Base-by-base conservation (phyloP, 768 basidiomycete genomes). In the Symmetrospora coprosmae region DNA sequence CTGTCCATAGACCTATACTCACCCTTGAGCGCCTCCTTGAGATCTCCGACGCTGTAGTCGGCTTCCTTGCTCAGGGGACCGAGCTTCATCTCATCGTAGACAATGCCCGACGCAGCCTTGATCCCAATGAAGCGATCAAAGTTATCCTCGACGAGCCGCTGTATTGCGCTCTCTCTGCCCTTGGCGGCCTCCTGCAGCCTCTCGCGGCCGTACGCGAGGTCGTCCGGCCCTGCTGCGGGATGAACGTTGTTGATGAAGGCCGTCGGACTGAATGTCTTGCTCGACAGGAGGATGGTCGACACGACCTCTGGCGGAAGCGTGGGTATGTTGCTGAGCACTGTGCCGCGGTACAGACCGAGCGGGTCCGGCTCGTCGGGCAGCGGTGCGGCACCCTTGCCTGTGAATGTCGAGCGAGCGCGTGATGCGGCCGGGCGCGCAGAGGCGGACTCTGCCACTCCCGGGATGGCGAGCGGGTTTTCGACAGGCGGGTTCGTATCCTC, bases 41-140 rank as follows among this genome's bases (percentile, higher is more conserved):
- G 75, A 4, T 85, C 84, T 64, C 80, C 82, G 0, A 88, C 85
- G 2, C 82, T 89, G 68, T 85, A 87, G 55, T 96, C 88, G 2
- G 80, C 82, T 9, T 80, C 78, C 8, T 82, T 78, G 0, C 82
- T 80, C 35, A 97, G 74, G 21, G 94, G 76, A 0, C 86, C 87
- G 64, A 90, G 86, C 66, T 82, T 83, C 94, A 97, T 97, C 70
- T 94, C 90, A 25, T 82, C 79, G 70, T 88, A 85, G 9, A 94
- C 74, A 3, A 91, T 85, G 73, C 92, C 91, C n/a, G 87, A 92
- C 8, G 86, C 86, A 8, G 87, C 87, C 69, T 99, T 99, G 58
- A 99, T 92, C 2, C 87, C 86, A 17, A 97, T 92, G 68, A 97
- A 99, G 13, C 89, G 79, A 74, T 97, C 91, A 72, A 97, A 96